A percentile compares a stretch with the other conserved stretches of the same genome.
Evolutionary conservation across 2,329 filamentous ascomycete genomes (phyloP).

Genomic region (Plectosphaerella cucumerina): DNA sequence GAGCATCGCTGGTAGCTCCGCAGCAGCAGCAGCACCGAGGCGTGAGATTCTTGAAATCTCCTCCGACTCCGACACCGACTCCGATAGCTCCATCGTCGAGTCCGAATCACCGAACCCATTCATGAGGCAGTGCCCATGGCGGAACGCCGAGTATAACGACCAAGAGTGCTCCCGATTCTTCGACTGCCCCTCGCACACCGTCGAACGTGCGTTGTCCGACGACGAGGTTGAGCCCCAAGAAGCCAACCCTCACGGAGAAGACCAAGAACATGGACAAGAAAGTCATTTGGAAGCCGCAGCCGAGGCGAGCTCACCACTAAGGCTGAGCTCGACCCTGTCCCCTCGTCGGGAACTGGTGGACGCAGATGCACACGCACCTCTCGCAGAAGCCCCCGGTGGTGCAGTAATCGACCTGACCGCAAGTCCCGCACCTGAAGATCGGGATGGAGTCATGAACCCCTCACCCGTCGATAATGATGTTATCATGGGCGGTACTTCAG

Average conservation of each 20-base stretch:
- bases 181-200: constrained; percentile 43
- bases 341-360: too few species aligned
- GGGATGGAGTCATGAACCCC: too few species aligned
- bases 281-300: too few species aligned
- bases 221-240: constrained; percentile 15
- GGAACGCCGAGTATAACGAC: constrained; percentile 31
- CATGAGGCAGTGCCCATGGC: constrained; percentile 29
- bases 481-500: not conserved
- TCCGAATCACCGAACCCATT: not conserved
- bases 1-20: constrained; percentile 3
- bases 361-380: too few species aligned
- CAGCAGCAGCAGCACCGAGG: not conserved
- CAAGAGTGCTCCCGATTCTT: constrained; percentile 43
- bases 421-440: constrained; percentile 3
- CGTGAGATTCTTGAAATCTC: constrained; percentile 10
- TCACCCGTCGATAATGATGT: not conserved
- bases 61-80: constrained; percentile 31
- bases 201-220: constrained; percentile 33
- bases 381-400: constrained; percentile 2
- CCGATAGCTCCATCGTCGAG: constrained; percentile 14
- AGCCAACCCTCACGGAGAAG: not conserved
- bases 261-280: too few species aligned
- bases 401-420: constrained; percentile 6
- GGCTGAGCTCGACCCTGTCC: too few species aligned
- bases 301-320: too few species aligned